Evolutionary conservation across 441 rosid genomes (phyloP).

Genomic region (Cnidoscolus chayamansa): DNA sequence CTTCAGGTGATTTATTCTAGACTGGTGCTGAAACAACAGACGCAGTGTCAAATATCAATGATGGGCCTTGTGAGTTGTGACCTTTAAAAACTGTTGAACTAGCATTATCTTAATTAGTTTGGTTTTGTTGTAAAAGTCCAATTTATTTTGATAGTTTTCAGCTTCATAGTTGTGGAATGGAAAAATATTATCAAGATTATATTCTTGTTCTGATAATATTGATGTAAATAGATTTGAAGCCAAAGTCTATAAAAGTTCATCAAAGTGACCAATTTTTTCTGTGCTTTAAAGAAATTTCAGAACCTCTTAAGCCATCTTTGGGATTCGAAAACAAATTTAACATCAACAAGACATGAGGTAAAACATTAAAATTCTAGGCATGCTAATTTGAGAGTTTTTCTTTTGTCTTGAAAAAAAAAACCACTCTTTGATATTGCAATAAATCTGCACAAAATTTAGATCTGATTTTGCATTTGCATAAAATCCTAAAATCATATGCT

Average conservation of each 20-base stretch:
- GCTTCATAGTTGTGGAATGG: neutral
- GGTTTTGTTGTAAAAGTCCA: neutral
- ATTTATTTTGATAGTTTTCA: neutral
- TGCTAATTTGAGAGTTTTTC: neutral
- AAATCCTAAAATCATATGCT: neutral
- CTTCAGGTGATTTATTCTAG: too few species aligned
- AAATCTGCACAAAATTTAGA: neutral
- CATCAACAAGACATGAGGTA: neutral
- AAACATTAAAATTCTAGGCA: neutral
- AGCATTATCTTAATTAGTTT: neutral
- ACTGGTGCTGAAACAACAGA: too few species aligned
- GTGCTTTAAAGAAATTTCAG: neutral
- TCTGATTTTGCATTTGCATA: neutral
- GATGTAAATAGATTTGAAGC: neutral
- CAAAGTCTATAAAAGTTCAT: neutral
- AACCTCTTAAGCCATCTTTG: neutral
- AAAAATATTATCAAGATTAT: neutral
- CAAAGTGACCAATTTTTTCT: neutral
- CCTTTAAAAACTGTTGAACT: neutral
- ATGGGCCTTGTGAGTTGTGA: neutral
- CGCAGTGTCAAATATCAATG: too few species aligned
- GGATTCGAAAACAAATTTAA: neutral
- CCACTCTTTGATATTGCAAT: neutral
- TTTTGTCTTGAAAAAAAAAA: neutral
- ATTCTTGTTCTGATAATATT: too few species aligned